Base-by-base conservation (phyloP, 768 basidiomycete species). In the Tricholoma matsutake region DNA sequence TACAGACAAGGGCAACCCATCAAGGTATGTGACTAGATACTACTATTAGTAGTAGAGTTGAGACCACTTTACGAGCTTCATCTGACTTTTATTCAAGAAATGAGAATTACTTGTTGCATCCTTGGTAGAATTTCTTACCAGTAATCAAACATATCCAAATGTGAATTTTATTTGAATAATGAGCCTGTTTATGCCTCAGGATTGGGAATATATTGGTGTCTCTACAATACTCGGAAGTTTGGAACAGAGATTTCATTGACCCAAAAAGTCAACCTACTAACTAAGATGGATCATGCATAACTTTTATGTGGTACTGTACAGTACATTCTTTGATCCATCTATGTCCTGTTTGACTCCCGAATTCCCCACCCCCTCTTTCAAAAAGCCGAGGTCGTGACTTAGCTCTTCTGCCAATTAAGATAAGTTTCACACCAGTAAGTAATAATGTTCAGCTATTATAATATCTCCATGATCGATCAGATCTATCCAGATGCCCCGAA, bases 1-100 rank as follows among this genome's bases (percentile, higher is more conserved):
- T n/a, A n/a, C n/a, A n/a, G n/a, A n/a, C n/a, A n/a, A n/a, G 32
- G 55, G 34, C 61, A 64, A 31, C 58, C 58, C 66, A 69, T 69
- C 41, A 6, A 58, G 49, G 31, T 52, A 51, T 51, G 22, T 22
- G 25, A 14, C 22, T 43, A 58, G 22, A n/a, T n/a, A n/a, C n/a
- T n/a, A n/a, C n/a, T n/a, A n/a, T n/a, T n/a, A n/a, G n/a, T n/a
- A n/a, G n/a, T n/a, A 22, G 62, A 57, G 13, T 25, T 56, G n/a
- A 56, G 20, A 16, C n/a, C 53, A 57, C 14, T 25, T 51, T 39
- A 56, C 20, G 4, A 28, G 16, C 16, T 49, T 54, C 54, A 57
- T 63, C 65, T 65, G 65, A 65, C 63, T 56, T 61, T 65, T 65
- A 63, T 39, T 57, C 22, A 28, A 56, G 51, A 52, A 52, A 52